phyloP scores from a whole-genome alignment of 1,139 yeast genomes.

The Saccharomyces hybrid region DNA sequence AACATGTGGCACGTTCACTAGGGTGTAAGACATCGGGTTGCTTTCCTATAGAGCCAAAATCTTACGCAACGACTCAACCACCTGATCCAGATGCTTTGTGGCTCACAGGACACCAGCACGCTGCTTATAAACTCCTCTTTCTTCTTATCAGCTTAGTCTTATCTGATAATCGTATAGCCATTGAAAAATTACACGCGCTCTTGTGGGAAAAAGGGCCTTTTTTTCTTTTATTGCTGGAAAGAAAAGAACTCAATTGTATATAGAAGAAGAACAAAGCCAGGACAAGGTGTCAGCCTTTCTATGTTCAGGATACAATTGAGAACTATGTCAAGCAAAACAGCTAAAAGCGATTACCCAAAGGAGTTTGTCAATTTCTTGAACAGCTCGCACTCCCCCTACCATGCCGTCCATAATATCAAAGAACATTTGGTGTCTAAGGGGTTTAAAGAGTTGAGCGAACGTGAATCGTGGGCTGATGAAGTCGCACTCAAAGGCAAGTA shows the following conservation, averaged over 20 bases:
- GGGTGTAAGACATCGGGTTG: too few relatives aligned
- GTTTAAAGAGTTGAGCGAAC: slow-evolving; percentile 65
- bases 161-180: too few relatives aligned
- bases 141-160: too few relatives aligned
- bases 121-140: too few relatives aligned
- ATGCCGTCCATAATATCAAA: slow-evolving; percentile 69
- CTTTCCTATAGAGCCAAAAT: too few relatives aligned
- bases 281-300: neutral
- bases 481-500: slow-evolving; percentile 57
- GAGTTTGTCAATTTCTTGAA: slow-evolving; percentile 74
- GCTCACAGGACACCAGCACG: too few relatives aligned
- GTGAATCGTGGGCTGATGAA: slow-evolving; percentile 60
- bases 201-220: neutral
- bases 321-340: neutral
- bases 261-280: neutral
- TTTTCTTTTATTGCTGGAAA: neutral
- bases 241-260: neutral
- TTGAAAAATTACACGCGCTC: neutral
- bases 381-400: slow-evolving; percentile 89
- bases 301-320: neutral
- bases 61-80: too few relatives aligned
- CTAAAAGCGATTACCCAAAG: slow-evolving; percentile 20
- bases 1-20: neutral
- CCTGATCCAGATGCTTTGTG: too few relatives aligned
- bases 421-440: slow-evolving; percentile 50